Percentiles rank a stretch among this genome's conserved stretches.
Evolutionary conservation across 148 eudicot species (phyloP).

Genomic region (Talinum fruticosum): DNA sequence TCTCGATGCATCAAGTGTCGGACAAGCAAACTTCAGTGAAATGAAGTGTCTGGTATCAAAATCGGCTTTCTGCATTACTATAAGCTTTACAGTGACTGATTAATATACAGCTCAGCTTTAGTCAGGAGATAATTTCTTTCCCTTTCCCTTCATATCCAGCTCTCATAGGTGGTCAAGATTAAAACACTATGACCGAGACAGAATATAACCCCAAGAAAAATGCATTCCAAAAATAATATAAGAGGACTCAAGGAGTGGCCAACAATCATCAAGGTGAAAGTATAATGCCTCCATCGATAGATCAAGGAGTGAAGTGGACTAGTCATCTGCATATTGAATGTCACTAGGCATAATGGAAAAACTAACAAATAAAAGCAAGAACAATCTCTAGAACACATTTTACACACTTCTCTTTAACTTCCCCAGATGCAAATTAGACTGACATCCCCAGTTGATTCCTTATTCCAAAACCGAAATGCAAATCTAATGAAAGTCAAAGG

Average conservation of each 20-base stretch:
- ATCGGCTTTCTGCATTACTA: not conserved
- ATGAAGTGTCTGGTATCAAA: not conserved
- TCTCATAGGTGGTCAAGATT: not conserved
- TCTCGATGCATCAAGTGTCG: not conserved
- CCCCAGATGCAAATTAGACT: not conserved
- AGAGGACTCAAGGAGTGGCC: not conserved
- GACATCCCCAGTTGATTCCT: not conserved
- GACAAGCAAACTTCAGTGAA: not conserved
- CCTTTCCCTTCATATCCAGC: not conserved
- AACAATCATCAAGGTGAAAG: not conserved
- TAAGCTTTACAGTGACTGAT: not conserved
- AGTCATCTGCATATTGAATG: no score
- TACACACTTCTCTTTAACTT: no score
- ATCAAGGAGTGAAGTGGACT: not conserved
- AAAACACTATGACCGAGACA: not conserved
- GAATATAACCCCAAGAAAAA: not conserved
- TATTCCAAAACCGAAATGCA: not conserved
- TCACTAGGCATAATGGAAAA: not conserved
- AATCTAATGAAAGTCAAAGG: slow-evolving; percentile 18
- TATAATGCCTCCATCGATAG: not conserved
- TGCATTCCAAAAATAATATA: not conserved
- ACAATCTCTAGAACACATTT: not conserved
- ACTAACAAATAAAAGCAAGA: not conserved
- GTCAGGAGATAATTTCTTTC: not conserved
- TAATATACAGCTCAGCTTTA: not conserved